phyloP scores from a whole-genome alignment of 2,329 filamentous ascomycete genomes.

The Cercospora citrullina region DNA sequence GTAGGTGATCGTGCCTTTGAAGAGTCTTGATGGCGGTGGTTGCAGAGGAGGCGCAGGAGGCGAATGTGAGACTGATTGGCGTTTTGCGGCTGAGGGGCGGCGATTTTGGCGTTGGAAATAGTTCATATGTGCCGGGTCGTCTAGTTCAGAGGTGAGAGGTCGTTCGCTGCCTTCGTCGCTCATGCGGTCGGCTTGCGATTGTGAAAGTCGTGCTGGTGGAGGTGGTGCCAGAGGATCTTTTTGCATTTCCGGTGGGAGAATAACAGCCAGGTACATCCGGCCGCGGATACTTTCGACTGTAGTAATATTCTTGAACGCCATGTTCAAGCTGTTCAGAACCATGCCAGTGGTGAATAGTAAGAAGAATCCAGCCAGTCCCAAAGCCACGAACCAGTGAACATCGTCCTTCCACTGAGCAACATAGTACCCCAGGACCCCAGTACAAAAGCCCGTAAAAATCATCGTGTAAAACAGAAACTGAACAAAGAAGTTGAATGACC shows the following conservation, averaged over 20 bases:
- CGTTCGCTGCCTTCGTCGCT: conserved; percentile 28
- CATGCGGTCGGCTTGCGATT: conserved; percentile 11
- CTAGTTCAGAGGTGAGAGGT: conserved; percentile 39
- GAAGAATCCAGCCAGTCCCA: conserved; percentile 71
- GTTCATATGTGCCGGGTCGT: conserved; percentile 35
- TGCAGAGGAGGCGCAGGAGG: neutral
- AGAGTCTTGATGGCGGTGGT: conserved; percentile 26
- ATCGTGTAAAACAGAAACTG: conserved; percentile 79
- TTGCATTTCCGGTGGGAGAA: conserved; percentile 55
- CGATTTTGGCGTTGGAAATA: conserved; percentile 35
- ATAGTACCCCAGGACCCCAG: conserved; percentile 66
- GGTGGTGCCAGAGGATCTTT: conserved; percentile 25
- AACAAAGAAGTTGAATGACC: conserved; percentile 83
- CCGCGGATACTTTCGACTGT: conserved; percentile 74
- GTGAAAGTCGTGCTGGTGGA: conserved; percentile 22
- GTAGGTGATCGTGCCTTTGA: conserved; percentile 57
- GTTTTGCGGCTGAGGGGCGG: conserved; percentile 16
- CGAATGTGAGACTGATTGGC: conserved; percentile 12
- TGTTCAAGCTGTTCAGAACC: conserved; percentile 69
- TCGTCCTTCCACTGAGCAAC: conserved; percentile 54
- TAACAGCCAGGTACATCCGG: conserved; percentile 72
- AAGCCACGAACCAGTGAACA: conserved; percentile 63
- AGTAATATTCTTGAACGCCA: conserved; percentile 72
- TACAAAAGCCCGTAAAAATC: conserved; percentile 63
- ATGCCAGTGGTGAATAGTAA: conserved; percentile 78